Base-by-base conservation (phyloP, 2,329 filamentous ascomycete species). In the Fusarium compactum region DNA sequence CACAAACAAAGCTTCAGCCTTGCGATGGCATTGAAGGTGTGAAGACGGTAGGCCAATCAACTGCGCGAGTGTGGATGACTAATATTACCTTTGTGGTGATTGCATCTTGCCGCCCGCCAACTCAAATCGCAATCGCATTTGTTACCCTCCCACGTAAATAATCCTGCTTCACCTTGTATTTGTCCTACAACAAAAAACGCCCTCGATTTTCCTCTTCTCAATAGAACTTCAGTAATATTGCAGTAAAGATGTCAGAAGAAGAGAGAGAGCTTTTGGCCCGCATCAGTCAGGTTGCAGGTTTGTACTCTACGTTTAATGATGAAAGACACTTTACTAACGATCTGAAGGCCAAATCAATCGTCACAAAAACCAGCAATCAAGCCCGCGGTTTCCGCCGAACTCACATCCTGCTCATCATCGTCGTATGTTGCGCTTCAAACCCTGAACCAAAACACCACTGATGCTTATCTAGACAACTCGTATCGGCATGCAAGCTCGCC, bases 341-440 rank as follows among this genome's bases (percentile, higher is more conserved):
- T 62, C 45, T 45, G 12, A 70, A 94, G 92, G 91, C 72, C 91
- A 92, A 80, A 95, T 96, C 77, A 94, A 94, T 78, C 89, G 90
- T 55, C 90, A 92, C 82, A 94, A 92, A 79, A 92, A 87, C 69
- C 87, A 90, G 68, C 85, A 87, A 70, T 78, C 83, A 34, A 83
- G 82, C 43, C 62, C 80, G 40, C 76, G 71, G n/a, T 66, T 80
- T 20, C 55, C 74, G n/a, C 57, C 74, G 47, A 69, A 55, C 27
- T 75, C 74, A 38, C 76, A 77, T 34, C 74, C 75, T 15, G 67
- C 71, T 58, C 71, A 78, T 29, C 75, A 80, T 67, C 78, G 80
- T 47, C 76, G 82, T 85, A 77, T 50, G 82, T 79, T 55, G 55
- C 50, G 45, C 8, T 27, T 18, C 4, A 4, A 8, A 24, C 6